Base-by-base conservation (phyloP, 2,329 filamentous ascomycete genomes). In the Xylariaceae sp. region DNA sequence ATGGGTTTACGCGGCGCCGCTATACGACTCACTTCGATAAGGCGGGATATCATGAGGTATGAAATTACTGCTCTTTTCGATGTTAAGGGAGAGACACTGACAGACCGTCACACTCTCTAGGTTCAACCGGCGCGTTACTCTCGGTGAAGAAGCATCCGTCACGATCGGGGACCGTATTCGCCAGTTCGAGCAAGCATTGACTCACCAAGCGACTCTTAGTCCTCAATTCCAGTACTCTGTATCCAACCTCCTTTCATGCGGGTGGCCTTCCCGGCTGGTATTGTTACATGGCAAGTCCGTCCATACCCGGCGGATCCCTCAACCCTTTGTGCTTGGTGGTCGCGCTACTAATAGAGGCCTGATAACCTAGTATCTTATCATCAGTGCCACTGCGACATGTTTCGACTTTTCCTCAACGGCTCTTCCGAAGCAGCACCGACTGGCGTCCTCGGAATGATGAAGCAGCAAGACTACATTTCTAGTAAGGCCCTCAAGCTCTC, bases 301-400 rank as follows among this genome's bases (percentile, higher is more conserved):
- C n/a, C 18, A 9, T 39, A 3, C 4, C 12, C 9, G 14, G 15
- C 19, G 11, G n/a, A n/a, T n/a, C n/a, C n/a, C n/a, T n/a, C n/a
- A n/a, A n/a, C n/a, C n/a, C n/a, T n/a, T n/a, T 9, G n/a, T 16
- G 8, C 33, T 18, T 13, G 23, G 11, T 21, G 3, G 9, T 15
- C 5, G 3, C 26, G 7, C 14, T 28, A 12, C 12, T 30, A 6
- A 8, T 23, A 30, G 37, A 27, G 36, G 32, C 7, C 5, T 17
- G 30, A 13, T 19, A 4, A 9, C n/a, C 8, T 15, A 46, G 47
- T 59, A 13, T 63, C 59, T 1, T 69, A 60, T 52, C 64, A 68
- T 13, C 65, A 69, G 32, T 63, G 59, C 9, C 60, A 68, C 36
- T 68, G 64, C 46, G 67, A 70, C 33, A 43, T 70, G 4, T 68